Base-by-base conservation (phyloP, 352 stramenopile genomes). In the Globisporangium iwayamae region DNA sequence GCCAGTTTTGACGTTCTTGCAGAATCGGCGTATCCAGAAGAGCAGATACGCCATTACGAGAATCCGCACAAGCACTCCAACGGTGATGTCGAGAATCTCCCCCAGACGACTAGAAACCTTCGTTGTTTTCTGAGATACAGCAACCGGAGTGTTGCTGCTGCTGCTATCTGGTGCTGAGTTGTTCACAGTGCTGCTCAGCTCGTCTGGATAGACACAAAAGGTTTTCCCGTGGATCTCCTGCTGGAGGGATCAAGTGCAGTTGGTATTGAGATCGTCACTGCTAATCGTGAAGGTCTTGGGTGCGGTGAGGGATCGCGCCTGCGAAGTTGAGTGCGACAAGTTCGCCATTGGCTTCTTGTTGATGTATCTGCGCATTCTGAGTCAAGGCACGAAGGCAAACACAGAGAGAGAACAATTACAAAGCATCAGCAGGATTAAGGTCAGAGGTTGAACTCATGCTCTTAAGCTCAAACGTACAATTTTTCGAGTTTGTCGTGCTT, bases 221-320 rank as follows among this genome's bases (percentile, higher is more conserved):
- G 67, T 47, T 5, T 61, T 79, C 38, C 58, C 55, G 5, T 67
- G 56, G 53, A 9, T 48, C 65, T 60, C 78, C 65, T 13, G 59
- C 45, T 30, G 74, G 65, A 2, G 13, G 14, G 22, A 25, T 25
- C 48, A 25, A 13, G 36, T 55, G 62, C 22, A 14, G 63, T 67
- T 11, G 64, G 57, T 4, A 82, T 73, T 45, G 81, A 74, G 1
- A 86, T 66, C 10, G 56, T 65, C 10, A 85, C 51, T 34, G 48
- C 76, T 65, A 13, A 38, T 55, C 13, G 4, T 38, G 25, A 55
- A n/a, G 25, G 36, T 55, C 4, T 53, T 69, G 48, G 63, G 76
- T 41, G 74, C 84, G 47, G n/a, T 65, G 22, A 71, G 50, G 58
- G 66, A 75, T 20, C 32, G 43, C 39, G 43, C 32, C 39, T 66